Conservation (phyloP, 1,139 yeast species). For the Pichia kudriavzevii region DNA sequence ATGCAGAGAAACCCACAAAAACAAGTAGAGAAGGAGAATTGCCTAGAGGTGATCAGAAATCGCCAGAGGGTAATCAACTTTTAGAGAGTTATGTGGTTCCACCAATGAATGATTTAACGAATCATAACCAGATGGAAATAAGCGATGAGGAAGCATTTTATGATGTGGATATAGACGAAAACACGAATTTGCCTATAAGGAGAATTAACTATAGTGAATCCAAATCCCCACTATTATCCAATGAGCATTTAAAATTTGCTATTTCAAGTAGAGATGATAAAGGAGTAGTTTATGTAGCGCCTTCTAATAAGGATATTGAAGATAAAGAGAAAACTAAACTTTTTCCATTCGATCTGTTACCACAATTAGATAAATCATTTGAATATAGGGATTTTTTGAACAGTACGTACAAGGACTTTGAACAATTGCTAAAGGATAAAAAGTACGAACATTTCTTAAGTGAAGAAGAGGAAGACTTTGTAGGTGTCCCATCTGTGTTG, state of each 20-base stretch:
- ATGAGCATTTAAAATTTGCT: slow-evolving; percentile 6
- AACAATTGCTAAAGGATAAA: slow-evolving; percentile 23
- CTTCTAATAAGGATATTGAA: neutral
- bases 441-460: slow-evolving; percentile 21
- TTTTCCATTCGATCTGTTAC: slow-evolving; percentile 34
- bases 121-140: slow-evolving; percentile 5
- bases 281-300: slow-evolving; percentile 7
- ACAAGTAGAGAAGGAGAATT: no score
- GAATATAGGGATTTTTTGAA: slow-evolving; percentile 32
- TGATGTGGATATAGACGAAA: slow-evolving; percentile 30
- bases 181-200: slow-evolving; percentile 32
- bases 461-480: slow-evolving; percentile 20
- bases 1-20: neutral
- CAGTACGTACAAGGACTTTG: slow-evolving; percentile 20
- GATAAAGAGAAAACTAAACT: slow-evolving; percentile 24
- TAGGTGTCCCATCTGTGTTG: slow-evolving; percentile 25
- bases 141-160: slow-evolving; percentile 16
- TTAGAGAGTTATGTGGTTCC: slow-evolving; percentile 14
- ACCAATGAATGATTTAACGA: slow-evolving; percentile 3
- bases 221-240: slow-evolving; percentile 2
- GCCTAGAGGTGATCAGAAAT: no score
- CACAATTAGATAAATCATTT: slow-evolving; percentile 30
- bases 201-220: slow-evolving; percentile 30
- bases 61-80: slow-evolving; percentile 9
- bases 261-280: slow-evolving; percentile 6